Evolutionary conservation across 176 grass and related monocot species (phyloP).

Genomic region (Eleusine coracana): DNA sequence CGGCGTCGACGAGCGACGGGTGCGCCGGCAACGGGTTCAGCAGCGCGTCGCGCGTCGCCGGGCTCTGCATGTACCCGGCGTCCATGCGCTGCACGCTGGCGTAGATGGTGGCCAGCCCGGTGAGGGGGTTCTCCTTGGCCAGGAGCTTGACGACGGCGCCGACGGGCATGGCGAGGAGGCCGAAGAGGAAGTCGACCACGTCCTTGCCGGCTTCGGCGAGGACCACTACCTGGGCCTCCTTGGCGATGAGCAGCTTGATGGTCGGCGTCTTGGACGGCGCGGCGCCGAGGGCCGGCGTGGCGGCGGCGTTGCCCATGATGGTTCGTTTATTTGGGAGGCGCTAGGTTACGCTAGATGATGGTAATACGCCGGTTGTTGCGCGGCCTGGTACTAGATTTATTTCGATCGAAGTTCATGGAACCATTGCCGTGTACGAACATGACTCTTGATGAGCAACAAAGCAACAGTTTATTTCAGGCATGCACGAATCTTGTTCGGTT

Average conservation of each 20-base stretch:
- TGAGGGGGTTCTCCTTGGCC: neutral
- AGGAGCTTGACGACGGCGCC: neutral
- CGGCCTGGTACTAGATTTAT: neutral
- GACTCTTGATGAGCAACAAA: neutral
- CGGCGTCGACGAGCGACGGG: constrained; percentile 14
- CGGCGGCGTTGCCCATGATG: constrained; percentile 20
- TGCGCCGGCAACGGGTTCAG: constrained; percentile 26
- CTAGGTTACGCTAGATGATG: neutral
- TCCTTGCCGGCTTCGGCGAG: constrained; percentile 38
- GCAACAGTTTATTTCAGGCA: no score
- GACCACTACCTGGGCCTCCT: constrained; percentile 23
- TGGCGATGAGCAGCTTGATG: constrained; percentile 52
- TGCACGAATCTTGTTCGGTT: no score
- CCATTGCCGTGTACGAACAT: neutral
- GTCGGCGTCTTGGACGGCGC: neutral
- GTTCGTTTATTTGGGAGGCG: no score
- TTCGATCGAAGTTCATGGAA: neutral
- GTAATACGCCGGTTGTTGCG: neutral
- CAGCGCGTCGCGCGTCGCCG: constrained; percentile 18
- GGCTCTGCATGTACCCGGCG: constrained; percentile 36
- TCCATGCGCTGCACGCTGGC: constrained; percentile 30
- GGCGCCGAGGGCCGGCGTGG: neutral
- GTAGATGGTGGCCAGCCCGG: constrained; percentile 23
- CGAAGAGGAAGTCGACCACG: constrained; percentile 55
- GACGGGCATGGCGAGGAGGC: constrained; percentile 34